Conservation (phyloP, 768 basidiomycete species). For the Collybia sordida region DNA sequence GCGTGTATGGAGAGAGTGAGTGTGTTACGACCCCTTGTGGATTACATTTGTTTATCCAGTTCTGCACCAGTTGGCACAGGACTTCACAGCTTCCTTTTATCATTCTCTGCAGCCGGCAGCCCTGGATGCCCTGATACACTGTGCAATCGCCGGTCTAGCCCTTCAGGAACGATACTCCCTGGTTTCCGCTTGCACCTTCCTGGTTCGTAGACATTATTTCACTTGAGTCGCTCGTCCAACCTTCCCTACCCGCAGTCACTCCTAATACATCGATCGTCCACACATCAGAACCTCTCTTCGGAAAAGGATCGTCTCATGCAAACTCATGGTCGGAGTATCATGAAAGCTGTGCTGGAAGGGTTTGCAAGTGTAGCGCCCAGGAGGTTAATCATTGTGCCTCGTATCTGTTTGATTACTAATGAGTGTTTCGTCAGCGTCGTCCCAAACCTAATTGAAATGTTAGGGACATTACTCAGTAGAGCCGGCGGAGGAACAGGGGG, state of each 20-base stretch:
- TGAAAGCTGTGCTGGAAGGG: constrained; percentile 73
- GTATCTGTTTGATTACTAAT: background rate
- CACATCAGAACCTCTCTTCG: constrained; percentile 58
- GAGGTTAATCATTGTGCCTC: constrained; percentile 7
- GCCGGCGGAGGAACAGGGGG: constrained; percentile 25
- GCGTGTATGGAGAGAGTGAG: constrained; percentile 74
- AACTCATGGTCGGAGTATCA: constrained; percentile 61
- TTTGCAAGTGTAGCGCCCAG: constrained; percentile 86
- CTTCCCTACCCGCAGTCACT: constrained; percentile 44
- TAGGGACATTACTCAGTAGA: constrained; percentile 65
- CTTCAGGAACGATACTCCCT: constrained; percentile 81
- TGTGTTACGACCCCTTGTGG: constrained; percentile 3
- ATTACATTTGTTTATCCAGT: background rate
- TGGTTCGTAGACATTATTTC: constrained; percentile 48
- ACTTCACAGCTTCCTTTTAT: constrained; percentile 58
- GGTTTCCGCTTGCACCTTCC: constrained; percentile 77
- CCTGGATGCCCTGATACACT: constrained; percentile 64
- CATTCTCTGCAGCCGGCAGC: constrained; percentile 50
- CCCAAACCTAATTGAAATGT: constrained; percentile 81
- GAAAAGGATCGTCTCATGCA: constrained; percentile 43
- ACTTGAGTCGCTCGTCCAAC: background rate
- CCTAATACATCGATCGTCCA: constrained; percentile 64
- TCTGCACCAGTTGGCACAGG: constrained; percentile 36
- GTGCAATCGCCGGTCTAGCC: constrained; percentile 59
- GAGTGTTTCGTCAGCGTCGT: constrained; percentile 48